These are phyloP conservation scores for Ophiobolus disseminans DNA, from an alignment of 2,329 filamentous ascomycete genomes.

Conservation along the genomic window DNA sequence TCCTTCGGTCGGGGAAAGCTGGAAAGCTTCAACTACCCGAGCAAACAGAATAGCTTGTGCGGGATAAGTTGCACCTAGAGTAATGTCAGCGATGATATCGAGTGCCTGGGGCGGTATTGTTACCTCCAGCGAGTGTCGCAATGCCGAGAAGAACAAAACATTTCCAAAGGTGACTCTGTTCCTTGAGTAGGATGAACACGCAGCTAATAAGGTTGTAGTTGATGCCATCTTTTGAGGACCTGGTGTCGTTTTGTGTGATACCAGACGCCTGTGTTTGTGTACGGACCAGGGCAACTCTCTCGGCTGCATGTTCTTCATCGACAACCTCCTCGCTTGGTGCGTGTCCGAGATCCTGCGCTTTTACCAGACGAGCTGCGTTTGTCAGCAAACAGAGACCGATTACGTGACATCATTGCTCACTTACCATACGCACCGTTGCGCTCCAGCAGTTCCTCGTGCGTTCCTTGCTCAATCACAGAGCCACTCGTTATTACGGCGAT, in stretches of 20 bases:
- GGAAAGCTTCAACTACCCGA: slow-evolving; percentile 57
- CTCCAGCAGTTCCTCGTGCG: slow-evolving; percentile 78
- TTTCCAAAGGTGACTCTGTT: slow-evolving; percentile 49
- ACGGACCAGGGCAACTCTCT: slow-evolving; percentile 29
- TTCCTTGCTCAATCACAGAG: slow-evolving; percentile 86
- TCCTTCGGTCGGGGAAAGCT: slow-evolving; percentile 48
- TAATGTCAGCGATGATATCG: slow-evolving; percentile 5
- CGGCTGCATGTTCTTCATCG: slow-evolving; percentile 22
- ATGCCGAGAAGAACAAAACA: slow-evolving; percentile 34
- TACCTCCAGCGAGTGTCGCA: slow-evolving; percentile 43
- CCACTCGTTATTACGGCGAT: slow-evolving; percentile 91
- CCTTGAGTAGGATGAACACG: slow-evolving; percentile 36
- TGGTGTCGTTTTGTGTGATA: slow-evolving; percentile 27
- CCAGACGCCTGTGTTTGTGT: slow-evolving; percentile 40
- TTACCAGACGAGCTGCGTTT: slow-evolving; percentile 63
- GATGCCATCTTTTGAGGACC: slow-evolving; percentile 28
- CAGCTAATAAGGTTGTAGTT: slow-evolving; percentile 40
- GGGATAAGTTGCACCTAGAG: slow-evolving; percentile 53
- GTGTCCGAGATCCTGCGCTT: slow-evolving; percentile 55
- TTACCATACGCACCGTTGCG: slow-evolving; percentile 73
- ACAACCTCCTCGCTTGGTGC: slow-evolving; percentile 22
- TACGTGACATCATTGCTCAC: not conserved
- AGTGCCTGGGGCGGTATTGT: not conserved
- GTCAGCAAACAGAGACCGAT: not conserved
- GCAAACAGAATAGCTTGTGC: slow-evolving; percentile 60